phyloP scores from a whole-genome alignment of 305 asterid genomes.

The Striga hermonthica region DNA sequence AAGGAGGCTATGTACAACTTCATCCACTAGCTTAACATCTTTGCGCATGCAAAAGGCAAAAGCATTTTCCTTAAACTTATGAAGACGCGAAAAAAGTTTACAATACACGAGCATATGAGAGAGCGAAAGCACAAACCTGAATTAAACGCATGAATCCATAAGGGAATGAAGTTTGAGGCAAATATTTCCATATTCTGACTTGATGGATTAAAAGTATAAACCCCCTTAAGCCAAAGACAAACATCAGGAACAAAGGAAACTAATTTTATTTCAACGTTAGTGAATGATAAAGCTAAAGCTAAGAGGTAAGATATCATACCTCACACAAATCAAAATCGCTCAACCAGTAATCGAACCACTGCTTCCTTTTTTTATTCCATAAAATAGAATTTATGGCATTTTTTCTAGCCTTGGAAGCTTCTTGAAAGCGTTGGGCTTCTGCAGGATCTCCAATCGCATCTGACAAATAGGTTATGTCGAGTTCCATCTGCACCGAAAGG shows the following conservation, averaged over 20 bases:
- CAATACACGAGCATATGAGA: background rate
- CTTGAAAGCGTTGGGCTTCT: slow-evolving; percentile 37
- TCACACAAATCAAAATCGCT: slow-evolving; percentile 30
- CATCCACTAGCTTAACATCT: slow-evolving; percentile 52
- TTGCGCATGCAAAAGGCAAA: slow-evolving; percentile 22
- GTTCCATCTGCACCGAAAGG: slow-evolving; percentile 63
- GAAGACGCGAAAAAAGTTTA: background rate
- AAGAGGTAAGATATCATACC: slow-evolving; percentile 29
- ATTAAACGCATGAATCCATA: slow-evolving; percentile 61
- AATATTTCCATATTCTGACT: slow-evolving; percentile 56
- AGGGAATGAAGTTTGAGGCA: slow-evolving; percentile 81
- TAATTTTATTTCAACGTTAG: background rate
- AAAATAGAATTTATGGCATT: slow-evolving; percentile 60
- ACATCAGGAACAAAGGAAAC: slow-evolving; percentile 9
- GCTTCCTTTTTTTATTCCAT: slow-evolving; percentile 71
- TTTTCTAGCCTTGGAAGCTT: slow-evolving; percentile 56
- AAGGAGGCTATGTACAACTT: slow-evolving; percentile 53
- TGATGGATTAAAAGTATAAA: slow-evolving; percentile 47
- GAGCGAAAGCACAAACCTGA: slow-evolving; percentile 48
- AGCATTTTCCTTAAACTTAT: slow-evolving; percentile 3
- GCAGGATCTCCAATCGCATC: slow-evolving; percentile 45
- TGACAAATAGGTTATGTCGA: slow-evolving; percentile 66
- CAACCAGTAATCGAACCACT: slow-evolving; percentile 93
- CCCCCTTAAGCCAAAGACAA: slow-evolving; percentile 35
- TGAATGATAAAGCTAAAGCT: background rate